phyloP scores from a whole-genome alignment of 192 early-diverging fungal genomes.

The Coemansia aciculifera region DNA sequence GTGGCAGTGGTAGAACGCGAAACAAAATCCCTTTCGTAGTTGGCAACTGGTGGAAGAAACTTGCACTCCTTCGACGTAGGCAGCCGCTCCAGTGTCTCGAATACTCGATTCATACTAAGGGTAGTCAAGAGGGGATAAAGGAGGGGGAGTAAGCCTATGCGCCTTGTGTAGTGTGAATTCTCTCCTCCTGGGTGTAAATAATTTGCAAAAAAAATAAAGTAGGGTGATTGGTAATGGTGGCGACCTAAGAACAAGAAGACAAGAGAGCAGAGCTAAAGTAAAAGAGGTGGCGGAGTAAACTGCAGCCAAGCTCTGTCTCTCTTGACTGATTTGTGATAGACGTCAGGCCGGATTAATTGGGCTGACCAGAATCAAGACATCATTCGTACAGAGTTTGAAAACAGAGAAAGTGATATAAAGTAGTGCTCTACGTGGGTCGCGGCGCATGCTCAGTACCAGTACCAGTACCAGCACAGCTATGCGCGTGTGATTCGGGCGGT shows the following conservation, averaged over 20 bases:
- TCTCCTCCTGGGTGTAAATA: neutral
- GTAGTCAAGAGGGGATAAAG: neutral
- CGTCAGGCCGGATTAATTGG: neutral
- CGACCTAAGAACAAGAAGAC: neutral
- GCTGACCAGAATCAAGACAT: neutral
- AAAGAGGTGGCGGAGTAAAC: neutral
- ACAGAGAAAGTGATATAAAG: no score
- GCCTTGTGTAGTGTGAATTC: neutral
- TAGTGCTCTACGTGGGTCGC: neutral
- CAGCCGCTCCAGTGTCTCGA: constrained; percentile 31
- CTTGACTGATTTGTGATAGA: neutral
- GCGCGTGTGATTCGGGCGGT: neutral
- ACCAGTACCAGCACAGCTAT: no score
- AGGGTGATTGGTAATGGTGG: neutral
- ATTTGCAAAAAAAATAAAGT: neutral
- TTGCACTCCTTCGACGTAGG: constrained; percentile 29
- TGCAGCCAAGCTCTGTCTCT: neutral
- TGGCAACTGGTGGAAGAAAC: constrained; percentile 34
- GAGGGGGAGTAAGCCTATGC: neutral
- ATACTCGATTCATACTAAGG: constrained; percentile 32
- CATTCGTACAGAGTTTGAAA: no score
- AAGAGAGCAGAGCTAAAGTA: neutral
- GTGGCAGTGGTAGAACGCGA: constrained; percentile 15
- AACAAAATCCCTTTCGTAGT: constrained; percentile 34
- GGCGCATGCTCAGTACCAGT: neutral